Evolutionary conservation across 352 stramenopile species (phyloP).

Genomic region (Phytophthora pseudosyringae): DNA sequence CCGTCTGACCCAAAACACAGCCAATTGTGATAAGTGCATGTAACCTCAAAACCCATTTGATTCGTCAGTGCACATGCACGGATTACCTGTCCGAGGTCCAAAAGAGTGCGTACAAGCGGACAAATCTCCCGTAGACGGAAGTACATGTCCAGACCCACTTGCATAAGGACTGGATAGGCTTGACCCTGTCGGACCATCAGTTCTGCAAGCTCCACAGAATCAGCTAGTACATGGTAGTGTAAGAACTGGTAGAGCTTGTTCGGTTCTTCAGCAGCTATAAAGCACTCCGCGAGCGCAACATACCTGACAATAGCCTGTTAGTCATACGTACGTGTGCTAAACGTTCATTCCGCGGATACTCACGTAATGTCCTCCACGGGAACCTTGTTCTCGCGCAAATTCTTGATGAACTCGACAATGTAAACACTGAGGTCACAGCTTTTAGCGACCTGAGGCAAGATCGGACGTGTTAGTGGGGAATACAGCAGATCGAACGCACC

Average conservation of each 20-base stretch:
- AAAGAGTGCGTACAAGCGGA: constrained; percentile 53
- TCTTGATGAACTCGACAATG: constrained; percentile 70
- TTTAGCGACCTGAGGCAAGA: constrained; percentile 43
- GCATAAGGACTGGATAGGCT: constrained; percentile 42
- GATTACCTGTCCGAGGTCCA: constrained; percentile 55
- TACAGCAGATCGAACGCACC: not conserved
- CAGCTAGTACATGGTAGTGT: constrained; percentile 59
- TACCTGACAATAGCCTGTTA: constrained; percentile 45
- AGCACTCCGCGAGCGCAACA: constrained; percentile 58
- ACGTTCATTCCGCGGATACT: constrained; percentile 13
- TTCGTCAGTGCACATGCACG: not conserved
- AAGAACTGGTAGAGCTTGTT: constrained; percentile 74
- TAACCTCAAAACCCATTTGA: not conserved
- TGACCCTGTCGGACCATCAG: constrained; percentile 47
- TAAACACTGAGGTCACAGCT: constrained; percentile 56
- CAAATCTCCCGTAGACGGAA: constrained; percentile 55
- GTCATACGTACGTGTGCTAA: not conserved
- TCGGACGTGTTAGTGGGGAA: not conserved
- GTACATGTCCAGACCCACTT: constrained; percentile 76
- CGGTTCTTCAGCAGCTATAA: constrained; percentile 47
- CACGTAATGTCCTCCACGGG: constrained; percentile 73
- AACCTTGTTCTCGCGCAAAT: constrained; percentile 53
- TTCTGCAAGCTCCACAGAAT: constrained; percentile 66
- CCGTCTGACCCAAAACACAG: constrained; percentile 31
- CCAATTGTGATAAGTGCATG: not conserved